Evolutionary conservation across 306 rosid genomes (phyloP), one percentile per base, ranked within the genome.

Genomic region (Ormosia emarginata): DNA sequence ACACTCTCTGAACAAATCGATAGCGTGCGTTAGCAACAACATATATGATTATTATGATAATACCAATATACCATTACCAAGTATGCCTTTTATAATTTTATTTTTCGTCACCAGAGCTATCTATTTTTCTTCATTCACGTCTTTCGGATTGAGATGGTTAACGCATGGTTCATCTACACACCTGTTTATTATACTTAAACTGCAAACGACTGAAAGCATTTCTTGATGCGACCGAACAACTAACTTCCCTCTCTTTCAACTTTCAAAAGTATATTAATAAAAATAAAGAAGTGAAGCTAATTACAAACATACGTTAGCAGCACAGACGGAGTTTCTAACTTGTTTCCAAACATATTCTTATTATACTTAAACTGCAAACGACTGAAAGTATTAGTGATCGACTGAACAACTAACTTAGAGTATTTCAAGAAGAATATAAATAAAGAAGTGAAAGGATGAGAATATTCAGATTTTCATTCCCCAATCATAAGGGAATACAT

Each of bases 201-300:
- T 8, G 36, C 81, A 37, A 37, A 52, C 8, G 8, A 34, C 15
- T 29, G 13, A 15, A 15, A 24, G 61, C 65, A 53, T 34, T 74
- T 9, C 5, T 65, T 74, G 76, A 81, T 74, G 81, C 9, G 43
- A 71, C 47, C 53, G 6, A 73, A 37, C 46, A 79, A 55, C 82
- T 5, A 53, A 53, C 43, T 40, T 14, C 0, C 5, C 8, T 24
- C 50, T 49, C 2, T 63, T 77, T 41, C 32, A 15, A 46, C 13
- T 36, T 77, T 30, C 32, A 33, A 46, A 3, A 49, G 5, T 33
- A 33, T 9, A 15, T 9, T 18, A 10, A 15, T 13, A 13, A 55
- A 24, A 24, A 7, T 57, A 1, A 7, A 57, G 5, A 24, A 24
- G 24, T 24, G 24, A 24, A 24, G 24, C 24, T 24, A n/a, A n/a